These are phyloP conservation scores for Zygotorulaspora mrakii DNA, from an alignment of 1,139 yeast species.

Conservation along the genomic window DNA sequence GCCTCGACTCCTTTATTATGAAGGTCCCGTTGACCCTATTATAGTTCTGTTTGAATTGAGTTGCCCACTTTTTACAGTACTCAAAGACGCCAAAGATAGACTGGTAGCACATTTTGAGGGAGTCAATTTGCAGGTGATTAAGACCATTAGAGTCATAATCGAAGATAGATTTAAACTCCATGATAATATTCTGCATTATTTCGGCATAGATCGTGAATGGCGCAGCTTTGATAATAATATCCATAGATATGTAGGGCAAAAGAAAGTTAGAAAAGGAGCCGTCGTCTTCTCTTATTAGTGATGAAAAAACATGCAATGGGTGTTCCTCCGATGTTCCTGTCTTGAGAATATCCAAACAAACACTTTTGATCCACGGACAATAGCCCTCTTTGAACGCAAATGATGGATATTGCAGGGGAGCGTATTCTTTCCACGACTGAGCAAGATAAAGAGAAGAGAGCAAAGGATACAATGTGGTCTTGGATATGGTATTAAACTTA, in stretches of 20 bases:
- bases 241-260: slow-evolving; percentile 75
- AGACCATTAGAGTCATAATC: slow-evolving; percentile 44
- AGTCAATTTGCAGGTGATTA: slow-evolving; percentile 54
- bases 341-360: slow-evolving; percentile 63
- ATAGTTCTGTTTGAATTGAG: slow-evolving; percentile 35
- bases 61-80: slow-evolving; percentile 76
- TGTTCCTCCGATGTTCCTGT: slow-evolving; percentile 43
- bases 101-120: slow-evolving; percentile 61
- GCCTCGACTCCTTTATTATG: slow-evolving; percentile 28
- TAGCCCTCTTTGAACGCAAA: slow-evolving; percentile 45
- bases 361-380: slow-evolving; percentile 63
- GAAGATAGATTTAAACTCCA: slow-evolving; percentile 60
- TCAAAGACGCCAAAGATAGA: slow-evolving; percentile 76
- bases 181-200: slow-evolving; percentile 45
- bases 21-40: slow-evolving; percentile 27
- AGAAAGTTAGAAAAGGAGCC: slow-evolving; percentile 63
- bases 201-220: slow-evolving; percentile 42
- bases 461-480: slow-evolving; percentile 73
- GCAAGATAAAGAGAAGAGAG: slow-evolving; percentile 66
- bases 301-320: slow-evolving; percentile 63
- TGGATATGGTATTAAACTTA: slow-evolving; percentile 61
- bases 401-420: slow-evolving; percentile 46
- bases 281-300: slow-evolving; percentile 70
- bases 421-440: slow-evolving; percentile 45
- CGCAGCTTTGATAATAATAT: slow-evolving; percentile 49